Conservation (phyloP, 306 rosid genomes). For the Cyclanthera cordifolia region DNA sequence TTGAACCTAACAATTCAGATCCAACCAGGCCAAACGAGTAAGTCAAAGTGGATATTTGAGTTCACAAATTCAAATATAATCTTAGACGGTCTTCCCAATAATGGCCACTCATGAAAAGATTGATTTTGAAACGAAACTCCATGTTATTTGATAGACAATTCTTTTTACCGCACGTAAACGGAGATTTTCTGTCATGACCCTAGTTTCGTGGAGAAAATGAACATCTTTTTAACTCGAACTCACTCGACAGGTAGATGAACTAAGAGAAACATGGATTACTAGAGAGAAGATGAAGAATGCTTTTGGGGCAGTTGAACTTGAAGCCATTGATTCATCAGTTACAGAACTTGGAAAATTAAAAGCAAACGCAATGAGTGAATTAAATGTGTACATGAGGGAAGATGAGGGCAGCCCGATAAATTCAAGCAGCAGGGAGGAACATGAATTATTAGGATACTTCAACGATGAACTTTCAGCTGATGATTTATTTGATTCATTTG, state of each 20-base stretch:
- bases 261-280: slow-evolving; percentile 32
- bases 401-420: slow-evolving; percentile 62
- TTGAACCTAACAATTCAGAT: no score
- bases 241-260: slow-evolving; percentile 36
- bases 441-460: slow-evolving; percentile 27
- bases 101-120: no score
- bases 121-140: no score
- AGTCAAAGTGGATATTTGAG: no score
- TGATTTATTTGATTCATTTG: slow-evolving; percentile 34
- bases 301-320: slow-evolving; percentile 15
- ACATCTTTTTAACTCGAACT: no score
- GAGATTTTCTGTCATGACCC: no score
- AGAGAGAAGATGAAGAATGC: slow-evolving; percentile 36
- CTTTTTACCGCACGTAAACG: no score
- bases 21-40: no score
- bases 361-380: slow-evolving; percentile 28
- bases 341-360: slow-evolving; percentile 26
- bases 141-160: no score
- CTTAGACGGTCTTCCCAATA: no score
- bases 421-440: slow-evolving; percentile 67
- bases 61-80: no score
- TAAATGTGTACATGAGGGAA: slow-evolving; percentile 14
- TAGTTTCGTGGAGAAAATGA: no score
- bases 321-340: slow-evolving; percentile 28
- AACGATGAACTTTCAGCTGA: slow-evolving; percentile 31